Percentiles rank a stretch among this genome's conserved stretches.
phyloP scores from a whole-genome alignment of 768 basidiomycete genomes.

The Serendipita sp. region DNA sequence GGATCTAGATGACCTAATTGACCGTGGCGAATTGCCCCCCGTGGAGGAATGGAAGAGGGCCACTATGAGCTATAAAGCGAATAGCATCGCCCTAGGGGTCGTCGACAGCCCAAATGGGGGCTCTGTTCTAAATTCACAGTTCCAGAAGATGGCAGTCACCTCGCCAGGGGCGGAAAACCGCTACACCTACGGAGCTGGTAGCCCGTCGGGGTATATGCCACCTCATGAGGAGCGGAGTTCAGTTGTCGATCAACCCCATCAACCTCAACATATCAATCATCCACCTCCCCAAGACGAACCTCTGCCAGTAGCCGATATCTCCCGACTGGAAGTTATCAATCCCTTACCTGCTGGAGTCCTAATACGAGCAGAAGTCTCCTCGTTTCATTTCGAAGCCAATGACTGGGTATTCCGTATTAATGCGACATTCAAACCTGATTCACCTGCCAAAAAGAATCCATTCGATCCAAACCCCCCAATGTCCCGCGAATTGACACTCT shows the following conservation, averaged over 20 bases:
- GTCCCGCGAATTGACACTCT: conserved; percentile 62
- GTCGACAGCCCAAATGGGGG: conserved; percentile 34
- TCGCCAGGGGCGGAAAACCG: not conserved
- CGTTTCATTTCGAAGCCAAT: conserved; percentile 93
- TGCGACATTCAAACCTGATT: conserved; percentile 75
- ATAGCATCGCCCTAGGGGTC: conserved; percentile 85
- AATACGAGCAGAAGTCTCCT: conserved; percentile 74
- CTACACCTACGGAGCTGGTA: not conserved
- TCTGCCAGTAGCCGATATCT: not conserved
- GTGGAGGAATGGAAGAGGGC: conserved; percentile 99
- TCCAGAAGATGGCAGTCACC: not conserved
- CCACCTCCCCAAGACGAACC: not conserved
- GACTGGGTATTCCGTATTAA: conserved; percentile 97
- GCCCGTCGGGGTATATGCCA: not conserved
- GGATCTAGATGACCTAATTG: conserved; percentile 65
- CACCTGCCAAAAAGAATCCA: conserved; percentile 34
- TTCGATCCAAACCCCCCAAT: conserved; percentile 29
- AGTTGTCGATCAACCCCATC: not conserved
- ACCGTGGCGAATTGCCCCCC: conserved; percentile 74
- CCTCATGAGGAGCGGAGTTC: not conserved
- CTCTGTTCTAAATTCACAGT: conserved; percentile 24
- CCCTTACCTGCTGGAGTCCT: conserved; percentile 65
- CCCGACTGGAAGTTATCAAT: conserved; percentile 6
- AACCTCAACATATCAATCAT: not conserved
- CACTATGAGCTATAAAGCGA: conserved; percentile 90